Conservation (phyloP, 2,329 filamentous ascomycete genomes). For the Albifimbria verrucaria region DNA sequence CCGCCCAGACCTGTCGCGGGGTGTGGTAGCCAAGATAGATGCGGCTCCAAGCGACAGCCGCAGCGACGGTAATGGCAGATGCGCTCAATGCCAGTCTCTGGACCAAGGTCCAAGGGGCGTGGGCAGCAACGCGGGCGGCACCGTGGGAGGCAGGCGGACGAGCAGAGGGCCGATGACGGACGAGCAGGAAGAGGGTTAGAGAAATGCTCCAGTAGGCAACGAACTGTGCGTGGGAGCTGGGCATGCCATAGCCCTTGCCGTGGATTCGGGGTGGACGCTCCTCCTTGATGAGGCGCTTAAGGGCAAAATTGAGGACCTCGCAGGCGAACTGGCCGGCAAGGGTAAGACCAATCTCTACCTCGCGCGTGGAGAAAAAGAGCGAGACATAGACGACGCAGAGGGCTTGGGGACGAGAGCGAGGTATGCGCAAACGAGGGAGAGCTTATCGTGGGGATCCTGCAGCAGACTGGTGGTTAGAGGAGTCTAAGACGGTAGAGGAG, state of each 20-base stretch:
- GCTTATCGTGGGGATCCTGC: conserved; percentile 77
- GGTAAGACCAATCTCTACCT: conserved; percentile 85
- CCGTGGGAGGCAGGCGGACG: conserved; percentile 39
- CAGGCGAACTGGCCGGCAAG: conserved; percentile 89
- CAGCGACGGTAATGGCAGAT: conserved; percentile 59
- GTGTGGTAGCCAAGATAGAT: conserved; percentile 95
- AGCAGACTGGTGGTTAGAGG: conserved; percentile 1
- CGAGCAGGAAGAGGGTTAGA: conserved; percentile 77
- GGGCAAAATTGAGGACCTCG: conserved; percentile 82
- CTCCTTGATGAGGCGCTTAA: conserved; percentile 91
- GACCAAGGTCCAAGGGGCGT: conserved; percentile 52
- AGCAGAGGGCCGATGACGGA: conserved; percentile 57
- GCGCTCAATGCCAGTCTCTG: conserved; percentile 56
- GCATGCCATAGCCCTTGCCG: conserved; percentile 98
- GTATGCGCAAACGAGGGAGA: conserved; percentile 89
- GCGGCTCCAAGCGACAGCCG: conserved; percentile 73
- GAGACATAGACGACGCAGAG: conserved; percentile 88
- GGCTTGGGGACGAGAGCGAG: conserved; percentile 92
- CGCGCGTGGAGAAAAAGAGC: conserved; percentile 85
- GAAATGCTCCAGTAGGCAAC: conserved; percentile 87
- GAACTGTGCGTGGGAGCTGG: conserved; percentile 90
- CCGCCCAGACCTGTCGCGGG: conserved; percentile 78
- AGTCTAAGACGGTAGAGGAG: not conserved
- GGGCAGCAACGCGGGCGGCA: conserved; percentile 7
- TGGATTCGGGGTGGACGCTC: conserved; percentile 80